These are phyloP conservation scores for Vitis cinerea DNA, from an alignment of 164 flowering plant species.

Conservation along the genomic window DNA sequence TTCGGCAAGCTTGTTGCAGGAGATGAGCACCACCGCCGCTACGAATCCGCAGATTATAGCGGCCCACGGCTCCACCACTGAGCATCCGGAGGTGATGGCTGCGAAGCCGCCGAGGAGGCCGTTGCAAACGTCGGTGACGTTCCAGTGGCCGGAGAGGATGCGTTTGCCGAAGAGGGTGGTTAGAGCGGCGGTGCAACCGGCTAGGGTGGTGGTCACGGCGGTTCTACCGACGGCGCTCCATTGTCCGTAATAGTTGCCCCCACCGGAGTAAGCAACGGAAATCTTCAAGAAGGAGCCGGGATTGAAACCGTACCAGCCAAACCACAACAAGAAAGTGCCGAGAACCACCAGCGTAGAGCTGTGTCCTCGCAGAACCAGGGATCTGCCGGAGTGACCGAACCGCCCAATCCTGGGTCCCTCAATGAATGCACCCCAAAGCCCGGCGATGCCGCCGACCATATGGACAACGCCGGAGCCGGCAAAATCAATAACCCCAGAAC, in stretches of 20 bases:
- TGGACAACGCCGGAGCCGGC: constrained; percentile 82
- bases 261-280: constrained; percentile 28
- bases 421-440: constrained; percentile 70
- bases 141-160: constrained; percentile 64
- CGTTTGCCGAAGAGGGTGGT: constrained; percentile 69
- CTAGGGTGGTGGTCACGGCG: constrained; percentile 74
- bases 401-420: constrained; percentile 80
- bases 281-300: constrained; percentile 71
- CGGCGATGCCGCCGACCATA: constrained; percentile 76
- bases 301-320: constrained; percentile 87
- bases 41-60: constrained; percentile 77
- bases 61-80: constrained; percentile 89
- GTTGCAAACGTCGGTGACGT: constrained; percentile 72
- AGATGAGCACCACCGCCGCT: constrained; percentile 54
- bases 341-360: constrained; percentile 65
- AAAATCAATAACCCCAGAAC: constrained; percentile 68
- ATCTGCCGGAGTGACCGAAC: constrained; percentile 48
- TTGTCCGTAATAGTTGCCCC: constrained; percentile 45
- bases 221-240: constrained; percentile 75
- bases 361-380: constrained; percentile 59
- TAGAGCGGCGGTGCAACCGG: constrained; percentile 69
- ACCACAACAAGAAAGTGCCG: constrained; percentile 77
- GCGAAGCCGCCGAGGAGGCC: constrained; percentile 81
- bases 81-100: constrained; percentile 71
- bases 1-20: constrained; percentile 58